Evolutionary conservation across 208 protist species (phyloP).

Genomic region (Trypanosomatidae sp.): DNA sequence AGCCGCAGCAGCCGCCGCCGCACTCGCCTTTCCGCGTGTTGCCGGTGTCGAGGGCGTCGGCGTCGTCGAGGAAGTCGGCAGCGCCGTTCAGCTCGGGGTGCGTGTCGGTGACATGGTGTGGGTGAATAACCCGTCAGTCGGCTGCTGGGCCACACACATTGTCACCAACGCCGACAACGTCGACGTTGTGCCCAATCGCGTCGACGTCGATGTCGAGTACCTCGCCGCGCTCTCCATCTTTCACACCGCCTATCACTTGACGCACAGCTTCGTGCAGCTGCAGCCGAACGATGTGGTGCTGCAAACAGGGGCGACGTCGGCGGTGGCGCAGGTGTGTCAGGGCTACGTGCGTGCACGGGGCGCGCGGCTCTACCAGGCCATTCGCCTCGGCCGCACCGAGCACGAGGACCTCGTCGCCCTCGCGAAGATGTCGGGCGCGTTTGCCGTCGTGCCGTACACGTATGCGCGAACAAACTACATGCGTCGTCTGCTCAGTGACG

Average conservation of each 20-base stretch:
- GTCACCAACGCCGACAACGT: conserved; percentile 78
- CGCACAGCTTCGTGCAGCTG: conserved; percentile 91
- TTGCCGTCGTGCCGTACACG: conserved; percentile 78
- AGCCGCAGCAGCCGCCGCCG: no score
- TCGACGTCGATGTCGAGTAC: conserved; percentile 89
- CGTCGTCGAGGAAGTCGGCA: conserved; percentile 91
- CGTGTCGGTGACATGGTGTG: conserved; percentile 91
- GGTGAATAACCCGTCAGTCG: conserved; percentile 75
- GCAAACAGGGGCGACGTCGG: conserved; percentile 77
- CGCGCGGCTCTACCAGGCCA: conserved; percentile 82
- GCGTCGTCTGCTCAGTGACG: conserved; percentile 82
- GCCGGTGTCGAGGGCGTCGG: conserved; percentile 93
- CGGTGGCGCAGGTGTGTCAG: conserved; percentile 80
- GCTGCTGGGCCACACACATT: conserved; percentile 86
- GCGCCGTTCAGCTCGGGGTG: conserved; percentile 32
- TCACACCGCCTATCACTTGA: conserved; percentile 92
- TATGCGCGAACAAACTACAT: conserved; percentile 85
- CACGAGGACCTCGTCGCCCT: conserved; percentile 70
- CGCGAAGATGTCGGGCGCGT: conserved; percentile 74
- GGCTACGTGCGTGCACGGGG: conserved; percentile 75
- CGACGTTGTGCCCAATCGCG: conserved; percentile 79
- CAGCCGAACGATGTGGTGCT: conserved; percentile 82
- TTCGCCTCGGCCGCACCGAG: conserved; percentile 85
- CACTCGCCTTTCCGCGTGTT: conserved; percentile 26
- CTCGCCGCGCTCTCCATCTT: conserved; percentile 91